Percentiles rank a stretch among this genome's conserved stretches.
phyloP scores from a whole-genome alignment of 345 rosid species.

The Raphanus raphanistrum region DNA sequence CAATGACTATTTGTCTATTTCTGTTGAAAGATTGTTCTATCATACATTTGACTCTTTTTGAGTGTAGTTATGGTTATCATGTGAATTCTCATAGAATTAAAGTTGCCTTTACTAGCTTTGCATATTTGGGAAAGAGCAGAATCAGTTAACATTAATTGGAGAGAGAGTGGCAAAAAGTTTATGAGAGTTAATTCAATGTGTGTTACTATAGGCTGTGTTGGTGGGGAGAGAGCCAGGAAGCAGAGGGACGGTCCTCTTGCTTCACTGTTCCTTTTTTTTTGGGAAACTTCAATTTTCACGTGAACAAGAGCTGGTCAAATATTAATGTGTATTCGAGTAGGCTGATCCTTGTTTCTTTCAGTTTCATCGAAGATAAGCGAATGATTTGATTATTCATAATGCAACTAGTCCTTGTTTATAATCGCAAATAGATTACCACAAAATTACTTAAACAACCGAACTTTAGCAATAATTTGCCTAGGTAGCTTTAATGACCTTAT shows the following conservation, averaged over 20 bases:
- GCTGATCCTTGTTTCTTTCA: not conserved
- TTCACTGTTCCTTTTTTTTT: slow-evolving; percentile 15
- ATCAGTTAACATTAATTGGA: slow-evolving; percentile 15
- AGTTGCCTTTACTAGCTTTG: slow-evolving; percentile 22
- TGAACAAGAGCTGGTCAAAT: slow-evolving; percentile 19
- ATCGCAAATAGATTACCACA: not conserved
- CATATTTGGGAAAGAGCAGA: slow-evolving; percentile 16
- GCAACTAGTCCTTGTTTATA: slow-evolving; percentile 6
- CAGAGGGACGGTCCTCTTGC: slow-evolving; percentile 7
- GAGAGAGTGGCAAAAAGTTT: slow-evolving; percentile 17
- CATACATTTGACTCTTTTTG: not conserved
- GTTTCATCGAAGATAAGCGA: not conserved
- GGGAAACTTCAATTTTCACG: slow-evolving; percentile 30
- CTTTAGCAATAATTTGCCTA: not conserved
- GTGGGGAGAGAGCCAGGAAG: slow-evolving; percentile 8
- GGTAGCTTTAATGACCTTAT: slow-evolving; percentile 15
- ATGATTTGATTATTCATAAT: slow-evolving; percentile 1
- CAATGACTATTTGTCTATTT: not conserved
- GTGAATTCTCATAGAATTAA: slow-evolving; percentile 19
- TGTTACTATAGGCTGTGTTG: not conserved
- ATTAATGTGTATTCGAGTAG: slow-evolving; percentile 1
- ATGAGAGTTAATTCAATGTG: slow-evolving; percentile 5
- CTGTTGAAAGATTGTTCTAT: slow-evolving; percentile 9
- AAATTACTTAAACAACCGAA: not conserved
- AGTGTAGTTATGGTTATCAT: slow-evolving; percentile 29